phyloP scores from a whole-genome alignment of 208 protist species.

The Leishmania turanica region DNA sequence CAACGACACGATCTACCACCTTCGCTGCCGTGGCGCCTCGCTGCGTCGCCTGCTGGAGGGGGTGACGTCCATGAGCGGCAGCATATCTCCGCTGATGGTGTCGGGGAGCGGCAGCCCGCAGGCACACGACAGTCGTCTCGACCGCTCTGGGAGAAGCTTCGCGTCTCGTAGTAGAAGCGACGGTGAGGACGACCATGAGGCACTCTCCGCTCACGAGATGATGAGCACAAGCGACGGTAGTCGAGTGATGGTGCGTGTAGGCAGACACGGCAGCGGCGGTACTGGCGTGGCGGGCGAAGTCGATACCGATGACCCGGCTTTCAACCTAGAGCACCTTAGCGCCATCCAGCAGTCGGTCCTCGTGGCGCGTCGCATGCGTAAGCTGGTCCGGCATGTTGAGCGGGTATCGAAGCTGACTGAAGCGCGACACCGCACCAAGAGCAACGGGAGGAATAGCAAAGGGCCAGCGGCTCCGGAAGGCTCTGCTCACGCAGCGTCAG shows the following conservation, averaged over 20 bases:
- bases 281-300: background rate
- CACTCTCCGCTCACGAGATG: background rate
- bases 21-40: conserved; percentile 69
- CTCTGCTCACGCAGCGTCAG: background rate
- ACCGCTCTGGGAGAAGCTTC: conserved; percentile 3
- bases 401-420: conserved; percentile 64
- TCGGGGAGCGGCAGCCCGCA: background rate
- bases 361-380: conserved; percentile 81
- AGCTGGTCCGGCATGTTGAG: conserved; percentile 80
- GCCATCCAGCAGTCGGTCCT: conserved; percentile 78
- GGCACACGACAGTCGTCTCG: background rate
- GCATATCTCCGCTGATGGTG: conserved; percentile 11
- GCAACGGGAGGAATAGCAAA: conserved; percentile 1
- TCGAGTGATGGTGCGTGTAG: conserved; percentile 18
- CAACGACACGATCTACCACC: conserved; percentile 86
- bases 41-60: conserved; percentile 63
- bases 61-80: conserved; percentile 28
- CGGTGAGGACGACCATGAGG: conserved; percentile 1
- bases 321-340: conserved; percentile 35
- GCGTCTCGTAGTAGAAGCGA: background rate
- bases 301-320: background rate
- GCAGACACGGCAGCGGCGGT: background rate
- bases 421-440: conserved; percentile 44
- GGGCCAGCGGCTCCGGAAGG: background rate
- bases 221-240: conserved; percentile 12